These are phyloP conservation scores for Ustilago tritici DNA, from an alignment of 1,284 basidiomycete genomes.

Conservation along the genomic window DNA sequence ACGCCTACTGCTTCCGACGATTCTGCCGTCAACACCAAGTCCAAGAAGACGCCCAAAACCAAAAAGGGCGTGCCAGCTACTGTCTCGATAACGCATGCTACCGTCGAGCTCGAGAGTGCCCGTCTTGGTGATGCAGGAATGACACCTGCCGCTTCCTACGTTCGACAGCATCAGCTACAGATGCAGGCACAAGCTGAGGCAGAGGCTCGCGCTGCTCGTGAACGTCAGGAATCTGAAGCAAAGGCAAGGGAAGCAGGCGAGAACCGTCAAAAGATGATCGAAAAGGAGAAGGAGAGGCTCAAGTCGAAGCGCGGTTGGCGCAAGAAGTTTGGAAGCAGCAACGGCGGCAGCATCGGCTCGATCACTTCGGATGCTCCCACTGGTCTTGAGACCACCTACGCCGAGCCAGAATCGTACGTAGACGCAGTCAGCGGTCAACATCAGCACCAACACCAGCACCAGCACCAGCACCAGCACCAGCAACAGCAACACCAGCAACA, in stretches of 20 bases:
- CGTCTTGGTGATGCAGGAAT: slow-evolving; percentile 79
- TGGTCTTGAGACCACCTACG: slow-evolving; percentile 58
- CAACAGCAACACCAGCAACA: not conserved
- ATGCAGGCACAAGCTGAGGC: slow-evolving; percentile 72
- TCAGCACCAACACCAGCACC: not conserved
- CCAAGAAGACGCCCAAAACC: slow-evolving; percentile 69
- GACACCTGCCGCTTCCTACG: slow-evolving; percentile 90
- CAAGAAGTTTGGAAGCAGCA: slow-evolving; percentile 70
- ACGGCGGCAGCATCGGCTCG: slow-evolving; percentile 48
- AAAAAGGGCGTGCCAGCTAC: slow-evolving; percentile 78
- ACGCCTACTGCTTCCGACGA: slow-evolving; percentile 71
- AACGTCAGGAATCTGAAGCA: slow-evolving; percentile 75
- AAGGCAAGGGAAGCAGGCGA: slow-evolving; percentile 70
- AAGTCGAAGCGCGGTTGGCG: slow-evolving; percentile 68
- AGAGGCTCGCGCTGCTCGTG: slow-evolving; percentile 70
- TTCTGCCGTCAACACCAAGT: slow-evolving; percentile 48
- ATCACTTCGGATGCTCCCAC: slow-evolving; percentile 47
- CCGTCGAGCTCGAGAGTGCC: slow-evolving; percentile 82
- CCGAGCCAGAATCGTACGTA: slow-evolving; percentile 33
- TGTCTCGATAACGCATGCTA: slow-evolving; percentile 83
- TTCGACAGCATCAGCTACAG: slow-evolving; percentile 83
- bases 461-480: no score
- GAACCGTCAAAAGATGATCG: slow-evolving; percentile 71
- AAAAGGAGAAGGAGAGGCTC: slow-evolving; percentile 70
- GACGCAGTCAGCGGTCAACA: slow-evolving; percentile 23